Evolutionary conservation across 192 early-diverging fungal genomes (phyloP).

Genomic region (Coemansia umbellata): DNA sequence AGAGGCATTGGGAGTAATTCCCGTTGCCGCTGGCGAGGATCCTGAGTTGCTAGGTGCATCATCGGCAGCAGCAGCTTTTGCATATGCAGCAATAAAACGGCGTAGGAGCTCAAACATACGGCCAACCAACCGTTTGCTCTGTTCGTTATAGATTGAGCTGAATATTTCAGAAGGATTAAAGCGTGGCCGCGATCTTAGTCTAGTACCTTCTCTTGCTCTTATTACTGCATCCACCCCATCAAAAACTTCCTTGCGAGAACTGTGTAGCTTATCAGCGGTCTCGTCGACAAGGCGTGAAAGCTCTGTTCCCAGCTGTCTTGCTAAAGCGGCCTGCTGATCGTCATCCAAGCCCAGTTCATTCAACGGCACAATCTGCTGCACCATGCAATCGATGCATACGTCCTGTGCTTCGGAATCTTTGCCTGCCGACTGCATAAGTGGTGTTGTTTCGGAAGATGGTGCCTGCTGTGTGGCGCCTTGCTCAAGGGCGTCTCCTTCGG

Average conservation of each 20-base stretch:
- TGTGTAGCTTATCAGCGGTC: constrained; percentile 7
- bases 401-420: not conserved
- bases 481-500: not conserved
- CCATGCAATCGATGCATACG: constrained; percentile 14
- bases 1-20: too few relatives aligned
- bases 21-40: not conserved
- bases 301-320: constrained; percentile 8
- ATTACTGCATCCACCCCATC: constrained; percentile 12
- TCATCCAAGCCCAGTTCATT: not conserved
- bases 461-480: not conserved
- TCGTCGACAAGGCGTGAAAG: constrained; percentile 15
- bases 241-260: constrained; percentile 6
- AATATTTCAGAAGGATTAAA: constrained; percentile 8
- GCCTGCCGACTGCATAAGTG: not conserved
- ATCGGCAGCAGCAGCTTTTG: constrained; percentile 20
- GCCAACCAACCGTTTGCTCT: constrained; percentile 16
- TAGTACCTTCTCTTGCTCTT: constrained; percentile 13
- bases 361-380: constrained; percentile 11
- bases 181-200: constrained; percentile 3
- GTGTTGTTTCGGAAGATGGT: not conserved
- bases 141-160: constrained; percentile 11
- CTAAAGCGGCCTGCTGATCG: not conserved
- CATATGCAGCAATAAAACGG: constrained; percentile 23
- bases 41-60: not conserved
- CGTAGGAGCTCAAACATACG: constrained; percentile 31